Conservation (phyloP, 2,329 filamentous ascomycete genomes). For the Cryphonectria nitschkei region DNA sequence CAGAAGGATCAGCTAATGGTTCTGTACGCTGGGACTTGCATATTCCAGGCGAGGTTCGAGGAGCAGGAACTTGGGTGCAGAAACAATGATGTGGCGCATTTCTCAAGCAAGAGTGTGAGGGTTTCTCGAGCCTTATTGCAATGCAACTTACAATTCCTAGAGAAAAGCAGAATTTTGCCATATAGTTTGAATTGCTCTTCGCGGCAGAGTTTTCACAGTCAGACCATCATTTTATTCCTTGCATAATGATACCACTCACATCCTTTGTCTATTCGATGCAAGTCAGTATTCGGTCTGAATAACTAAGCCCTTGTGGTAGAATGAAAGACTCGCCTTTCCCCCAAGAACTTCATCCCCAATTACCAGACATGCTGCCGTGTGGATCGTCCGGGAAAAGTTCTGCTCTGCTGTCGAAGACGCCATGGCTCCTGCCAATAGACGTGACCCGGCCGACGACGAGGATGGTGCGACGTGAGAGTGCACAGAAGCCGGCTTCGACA, state of each 20-base stretch:
- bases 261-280: conserved; percentile 33
- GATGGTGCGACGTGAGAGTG: conserved; percentile 38
- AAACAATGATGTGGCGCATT: background rate
- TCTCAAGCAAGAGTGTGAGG: background rate
- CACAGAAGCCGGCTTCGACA: conserved; percentile 63
- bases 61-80: background rate
- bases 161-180: conserved; percentile 68
- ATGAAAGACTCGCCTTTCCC: conserved; percentile 71
- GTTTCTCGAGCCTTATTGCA: background rate
- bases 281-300: conserved; percentile 15
- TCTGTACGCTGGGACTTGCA: background rate
- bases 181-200: conserved; percentile 66
- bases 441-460: conserved; percentile 16
- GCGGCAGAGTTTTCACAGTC: conserved; percentile 22
- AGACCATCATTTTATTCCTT: background rate
- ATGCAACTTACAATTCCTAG: conserved; percentile 57
- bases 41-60: background rate
- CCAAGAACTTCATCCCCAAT: conserved; percentile 97
- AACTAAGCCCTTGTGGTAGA: background rate
- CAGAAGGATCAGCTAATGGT: conserved; percentile 14
- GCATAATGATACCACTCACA: conserved; percentile 29
- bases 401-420: conserved; percentile 58
- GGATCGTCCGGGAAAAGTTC: conserved; percentile 69
- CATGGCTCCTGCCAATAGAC: conserved; percentile 33
- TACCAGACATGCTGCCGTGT: conserved; percentile 89